phyloP scores from a whole-genome alignment of 1,284 basidiomycete genomes.

The Vanrija pseudolonga region DNA sequence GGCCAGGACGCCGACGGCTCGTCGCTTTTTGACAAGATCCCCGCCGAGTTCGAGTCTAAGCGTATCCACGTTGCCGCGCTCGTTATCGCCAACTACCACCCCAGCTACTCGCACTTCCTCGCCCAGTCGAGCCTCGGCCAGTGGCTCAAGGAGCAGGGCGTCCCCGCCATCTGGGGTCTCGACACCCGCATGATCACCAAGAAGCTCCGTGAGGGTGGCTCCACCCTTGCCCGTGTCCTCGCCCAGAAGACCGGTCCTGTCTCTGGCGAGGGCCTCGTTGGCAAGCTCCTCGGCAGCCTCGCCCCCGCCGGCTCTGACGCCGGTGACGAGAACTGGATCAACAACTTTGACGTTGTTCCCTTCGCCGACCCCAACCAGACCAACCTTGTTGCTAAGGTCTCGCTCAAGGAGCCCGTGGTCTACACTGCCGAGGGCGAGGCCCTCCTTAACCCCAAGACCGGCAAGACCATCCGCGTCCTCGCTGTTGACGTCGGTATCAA shows the following conservation, averaged over 20 bases:
- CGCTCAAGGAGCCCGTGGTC: conserved; percentile 64
- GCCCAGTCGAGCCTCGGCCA: conserved; percentile 80
- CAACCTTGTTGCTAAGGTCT: conserved; percentile 90
- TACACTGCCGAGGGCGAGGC: conserved; percentile 59
- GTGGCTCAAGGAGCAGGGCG: conserved; percentile 93
- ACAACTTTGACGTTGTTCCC: conserved; percentile 74
- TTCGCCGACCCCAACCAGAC: conserved; percentile 85
- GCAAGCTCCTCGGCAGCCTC: conserved; percentile 47
- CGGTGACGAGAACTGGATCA: conserved; percentile 61
- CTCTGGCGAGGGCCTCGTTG: conserved; percentile 36
- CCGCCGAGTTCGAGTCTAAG: conserved; percentile 85
- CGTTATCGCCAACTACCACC: conserved; percentile 89
- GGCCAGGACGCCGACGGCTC: conserved; percentile 43
- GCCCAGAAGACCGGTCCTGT: conserved; percentile 53
- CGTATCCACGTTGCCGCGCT: conserved; percentile 91
- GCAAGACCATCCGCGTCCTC: conserved; percentile 75
- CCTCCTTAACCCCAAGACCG: conserved; percentile 69
- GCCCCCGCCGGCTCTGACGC: conserved; percentile 26
- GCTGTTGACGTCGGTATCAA: conserved; percentile 99
- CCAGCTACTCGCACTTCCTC: conserved; percentile 93
- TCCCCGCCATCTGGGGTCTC: conserved; percentile 94
- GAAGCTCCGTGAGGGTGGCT: conserved; percentile 89
- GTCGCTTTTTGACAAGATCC: conserved; percentile 59
- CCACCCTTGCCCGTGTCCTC: conserved; percentile 80
- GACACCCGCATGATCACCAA: conserved; percentile 98